Conservation (phyloP, 2,329 filamentous ascomycete species). For the Phialocephala sp. region DNA sequence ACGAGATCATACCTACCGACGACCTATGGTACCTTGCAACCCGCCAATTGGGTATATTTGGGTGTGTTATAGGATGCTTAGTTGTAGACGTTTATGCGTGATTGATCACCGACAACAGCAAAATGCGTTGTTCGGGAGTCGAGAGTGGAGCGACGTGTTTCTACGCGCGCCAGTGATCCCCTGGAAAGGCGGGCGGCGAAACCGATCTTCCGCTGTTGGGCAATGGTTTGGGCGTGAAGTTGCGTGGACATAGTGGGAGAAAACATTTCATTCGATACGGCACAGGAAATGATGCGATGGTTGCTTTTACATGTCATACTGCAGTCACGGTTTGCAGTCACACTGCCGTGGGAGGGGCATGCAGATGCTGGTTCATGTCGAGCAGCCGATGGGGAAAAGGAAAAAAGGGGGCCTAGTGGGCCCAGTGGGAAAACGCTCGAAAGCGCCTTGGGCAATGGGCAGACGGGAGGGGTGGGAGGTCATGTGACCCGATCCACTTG, state of each 20-base stretch:
- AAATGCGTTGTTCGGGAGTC: conserved; percentile 28
- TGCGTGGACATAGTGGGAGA: neutral
- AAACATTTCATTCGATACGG: conserved; percentile 4
- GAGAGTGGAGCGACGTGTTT: conserved; percentile 32
- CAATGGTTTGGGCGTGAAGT: conserved; percentile 6
- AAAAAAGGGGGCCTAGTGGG: neutral
- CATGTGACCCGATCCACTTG: neutral
- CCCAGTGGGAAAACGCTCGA: no score
- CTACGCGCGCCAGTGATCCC: conserved; percentile 25
- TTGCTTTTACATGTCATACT: conserved; percentile 13
- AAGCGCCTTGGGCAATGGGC: no score
- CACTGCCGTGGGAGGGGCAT: neutral
- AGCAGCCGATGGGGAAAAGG: conserved; percentile 7
- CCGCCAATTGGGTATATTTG: conserved; percentile 33
- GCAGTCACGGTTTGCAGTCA: conserved; percentile 3
- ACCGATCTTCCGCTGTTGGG: conserved; percentile 6
- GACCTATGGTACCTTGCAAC: conserved; percentile 23
- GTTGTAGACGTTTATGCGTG: conserved; percentile 29
- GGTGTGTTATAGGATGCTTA: conserved; percentile 32
- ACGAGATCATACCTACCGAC: conserved; percentile 15
- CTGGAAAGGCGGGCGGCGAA: conserved; percentile 11
- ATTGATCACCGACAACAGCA: conserved; percentile 28
- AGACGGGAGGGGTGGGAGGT: neutral
- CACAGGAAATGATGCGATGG: conserved; percentile 6
- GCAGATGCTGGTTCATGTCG: conserved; percentile 4